Conservation (phyloP, 306 rosid species). For the Citrullus colocynthis region DNA sequence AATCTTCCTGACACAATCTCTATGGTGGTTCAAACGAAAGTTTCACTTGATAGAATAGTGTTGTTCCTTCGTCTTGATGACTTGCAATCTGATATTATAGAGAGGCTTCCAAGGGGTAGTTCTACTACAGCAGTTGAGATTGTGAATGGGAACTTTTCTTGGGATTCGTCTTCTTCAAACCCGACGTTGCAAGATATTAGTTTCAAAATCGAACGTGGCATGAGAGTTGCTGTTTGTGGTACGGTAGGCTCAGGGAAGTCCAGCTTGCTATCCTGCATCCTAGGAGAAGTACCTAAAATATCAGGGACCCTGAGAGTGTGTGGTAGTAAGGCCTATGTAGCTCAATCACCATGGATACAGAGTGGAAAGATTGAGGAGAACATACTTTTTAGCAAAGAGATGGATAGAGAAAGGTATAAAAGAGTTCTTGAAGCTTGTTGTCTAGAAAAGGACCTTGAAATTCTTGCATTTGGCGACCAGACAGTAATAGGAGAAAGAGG, state of each 20-base stretch:
- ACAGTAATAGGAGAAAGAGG: conserved; percentile 81
- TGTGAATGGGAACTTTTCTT: conserved; percentile 59
- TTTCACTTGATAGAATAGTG: conserved; percentile 68
- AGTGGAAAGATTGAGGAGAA: conserved; percentile 74
- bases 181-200: conserved; percentile 42
- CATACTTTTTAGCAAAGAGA: conserved; percentile 57
- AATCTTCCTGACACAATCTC: conserved; percentile 56
- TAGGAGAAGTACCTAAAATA: conserved; percentile 75
- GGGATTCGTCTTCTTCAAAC: conserved; percentile 43
- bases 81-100: conserved; percentile 40
- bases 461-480: conserved; percentile 69
- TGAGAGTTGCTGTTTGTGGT: conserved; percentile 82
- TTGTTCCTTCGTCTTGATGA: conserved; percentile 63
- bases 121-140: conserved; percentile 48
- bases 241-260: conserved; percentile 87
- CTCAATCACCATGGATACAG: conserved; percentile 91
- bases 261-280: conserved; percentile 63
- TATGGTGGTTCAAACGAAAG: conserved; percentile 63
- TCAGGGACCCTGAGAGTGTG: conserved; percentile 54
- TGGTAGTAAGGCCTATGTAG: conserved; percentile 75
- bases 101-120: conserved; percentile 53
- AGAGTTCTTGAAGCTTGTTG: conserved; percentile 73
- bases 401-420: conserved; percentile 58
- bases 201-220: conserved; percentile 38
- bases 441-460: conserved; percentile 54